Evolutionary conservation across 2,329 filamentous ascomycete genomes (phyloP), one percentile per base, ranked within the genome.

Genomic region (Hypoxylon sp.): DNA sequence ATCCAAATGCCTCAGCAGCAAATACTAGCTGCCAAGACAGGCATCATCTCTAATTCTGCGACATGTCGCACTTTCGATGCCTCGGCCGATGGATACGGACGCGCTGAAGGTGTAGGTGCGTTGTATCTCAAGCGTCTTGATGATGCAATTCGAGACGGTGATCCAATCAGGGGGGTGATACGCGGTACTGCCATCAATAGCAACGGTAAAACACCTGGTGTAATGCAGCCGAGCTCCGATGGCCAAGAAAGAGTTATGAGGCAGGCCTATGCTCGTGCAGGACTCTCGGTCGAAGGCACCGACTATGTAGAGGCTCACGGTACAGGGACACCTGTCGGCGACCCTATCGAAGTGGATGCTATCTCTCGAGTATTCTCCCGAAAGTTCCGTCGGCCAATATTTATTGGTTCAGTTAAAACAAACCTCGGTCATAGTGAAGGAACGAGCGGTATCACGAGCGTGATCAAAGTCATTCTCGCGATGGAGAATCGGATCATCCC

Each of bases 31-130:
- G 70, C 70, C 1, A 77, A 78, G 42, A 53, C 73, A 0, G 76
- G 76, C 0, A 69, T 78, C 0, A 62, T 80, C 0, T 80, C 78
- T 0, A 74, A 75, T 0, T 76, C 73, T 0, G 74, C 72, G 0
- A 71, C 61, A 5, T 77, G 73, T 38, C 72, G 74, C 38, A 75
- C 73, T 0, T 77, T 76, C 20, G 75, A 78, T 28, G 67, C 57
- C 0, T 50, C 57, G 1, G 75, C 75, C 6, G 74, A 78, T 32
- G 76, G 75, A 5, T 76, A 77, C 58, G 70, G 55, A 0, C 62
- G 71, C 30, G 69, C 67, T 22, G 71, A 73, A 22, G 71, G 55
- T 1, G 67, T 55, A 16, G 65, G 68, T 1, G 66, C 68, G 2
- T 9, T 75, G 3, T 73, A 70, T 26, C 55, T 75, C 1, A 75